Conservation (phyloP, 2,329 filamentous ascomycete species). For the Stagonosporopsis cucurbitacearum region DNA sequence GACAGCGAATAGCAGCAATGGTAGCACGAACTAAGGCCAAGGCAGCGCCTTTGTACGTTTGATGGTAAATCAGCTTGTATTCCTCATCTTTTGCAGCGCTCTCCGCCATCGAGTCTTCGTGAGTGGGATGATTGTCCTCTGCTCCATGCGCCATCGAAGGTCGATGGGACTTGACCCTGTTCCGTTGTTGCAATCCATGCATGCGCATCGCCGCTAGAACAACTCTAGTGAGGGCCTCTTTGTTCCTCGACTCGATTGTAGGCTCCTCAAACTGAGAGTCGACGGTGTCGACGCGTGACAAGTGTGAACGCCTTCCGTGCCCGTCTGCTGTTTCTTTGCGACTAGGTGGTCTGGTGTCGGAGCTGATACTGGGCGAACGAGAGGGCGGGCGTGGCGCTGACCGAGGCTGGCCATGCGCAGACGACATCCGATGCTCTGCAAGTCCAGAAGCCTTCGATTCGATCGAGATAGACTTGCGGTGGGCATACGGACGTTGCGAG, state of each 20-base stretch:
- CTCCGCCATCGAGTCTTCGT: conserved; percentile 30
- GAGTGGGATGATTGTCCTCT: conserved; percentile 21
- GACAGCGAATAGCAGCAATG: not conserved
- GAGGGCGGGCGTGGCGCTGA: conserved; percentile 36
- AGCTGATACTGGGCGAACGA: conserved; percentile 43
- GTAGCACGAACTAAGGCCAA: conserved; percentile 52
- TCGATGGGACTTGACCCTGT: conserved; percentile 40
- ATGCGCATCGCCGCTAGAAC: conserved; percentile 62
- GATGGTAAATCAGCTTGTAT: conserved; percentile 61
- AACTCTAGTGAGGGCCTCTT: conserved; percentile 57
- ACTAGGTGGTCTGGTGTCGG: conserved; percentile 40
- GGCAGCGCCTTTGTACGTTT: conserved; percentile 57
- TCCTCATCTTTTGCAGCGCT: conserved; percentile 55
- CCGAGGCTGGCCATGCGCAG: conserved; percentile 33
- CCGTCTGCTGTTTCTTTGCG: conserved; percentile 37
- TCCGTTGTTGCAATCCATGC: conserved; percentile 56
- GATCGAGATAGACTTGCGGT: conserved; percentile 44
- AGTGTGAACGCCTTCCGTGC: conserved; percentile 38
- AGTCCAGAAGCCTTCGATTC: conserved; percentile 32
- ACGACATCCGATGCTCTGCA: conserved; percentile 34
- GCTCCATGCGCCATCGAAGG: conserved; percentile 31
- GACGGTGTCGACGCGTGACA: conserved; percentile 46
- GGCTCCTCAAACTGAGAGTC: conserved; percentile 40
- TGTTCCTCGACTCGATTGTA: conserved; percentile 53
- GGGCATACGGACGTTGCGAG: conserved; percentile 33